These are phyloP conservation scores for Ceratonia siliqua DNA, from an alignment of 306 rosid genomes.

Conservation along the genomic window DNA sequence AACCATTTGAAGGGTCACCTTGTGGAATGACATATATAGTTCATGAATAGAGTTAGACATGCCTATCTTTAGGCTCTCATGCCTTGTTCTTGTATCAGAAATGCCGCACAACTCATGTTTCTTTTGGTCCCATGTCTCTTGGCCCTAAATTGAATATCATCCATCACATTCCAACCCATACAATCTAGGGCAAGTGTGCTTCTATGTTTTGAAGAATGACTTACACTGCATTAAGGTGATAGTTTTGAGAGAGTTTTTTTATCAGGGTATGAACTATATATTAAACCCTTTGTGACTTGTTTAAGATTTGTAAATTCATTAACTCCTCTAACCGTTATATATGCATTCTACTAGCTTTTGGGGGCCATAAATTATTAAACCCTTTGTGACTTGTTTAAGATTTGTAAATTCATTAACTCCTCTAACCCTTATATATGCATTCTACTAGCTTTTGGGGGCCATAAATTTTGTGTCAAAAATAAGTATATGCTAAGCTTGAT, in stretches of 20 bases:
- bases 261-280: not conserved
- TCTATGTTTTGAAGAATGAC: not conserved
- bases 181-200: not conserved
- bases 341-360: too few species aligned
- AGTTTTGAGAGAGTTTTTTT: not conserved
- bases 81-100: conserved; percentile 28
- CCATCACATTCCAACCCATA: not conserved
- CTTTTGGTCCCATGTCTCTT: conserved; percentile 27
- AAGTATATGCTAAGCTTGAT: too few species aligned
- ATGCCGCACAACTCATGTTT: not conserved
- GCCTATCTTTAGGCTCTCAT: conserved; percentile 29
- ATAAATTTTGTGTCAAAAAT: too few species aligned
- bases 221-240: conserved; percentile 9
- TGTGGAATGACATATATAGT: conserved; percentile 34
- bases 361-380: too few species aligned
- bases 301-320: not conserved
- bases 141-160: conserved; percentile 16
- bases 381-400: not conserved
- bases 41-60: conserved; percentile 35
- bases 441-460: too few species aligned
- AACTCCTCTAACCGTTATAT: not conserved
- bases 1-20: conserved; percentile 5
- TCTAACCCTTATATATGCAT: not conserved
- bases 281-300: not conserved
- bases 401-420: not conserved